Base-by-base conservation (phyloP, 2,329 filamentous ascomycete species). In the Thielaviopsis euricoi region DNA sequence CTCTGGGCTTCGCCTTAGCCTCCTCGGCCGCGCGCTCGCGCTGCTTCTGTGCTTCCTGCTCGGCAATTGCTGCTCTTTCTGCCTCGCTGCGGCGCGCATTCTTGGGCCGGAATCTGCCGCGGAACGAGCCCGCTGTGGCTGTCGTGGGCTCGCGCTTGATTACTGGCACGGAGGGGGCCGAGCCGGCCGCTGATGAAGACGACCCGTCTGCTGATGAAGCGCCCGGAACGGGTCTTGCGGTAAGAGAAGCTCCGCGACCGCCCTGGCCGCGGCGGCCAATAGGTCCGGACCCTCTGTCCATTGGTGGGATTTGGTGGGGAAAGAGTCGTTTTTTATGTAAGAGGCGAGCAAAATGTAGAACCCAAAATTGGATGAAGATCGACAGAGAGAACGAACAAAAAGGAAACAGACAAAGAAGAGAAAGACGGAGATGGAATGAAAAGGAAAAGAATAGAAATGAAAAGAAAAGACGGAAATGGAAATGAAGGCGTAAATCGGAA, bases 21-120 rank as follows among this genome's bases (percentile, higher is more conserved):
- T 73, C 71, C 23, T 71, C 71, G 4, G 71, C 71, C 4, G 68
- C 70, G 53, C 70, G 67, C 53, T 72, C 70, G 37, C 62, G 69
- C 1, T 71, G 70, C 61, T 74, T 74, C 59, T 72, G 68, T 57
- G 71, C 68, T 60, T 74, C 72, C 57, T 72, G 68, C 13, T 71
- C 68, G 52, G 75, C 75, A 10, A 78, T 66, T 55, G 63, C 71
- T 56, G 76, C 73, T 64, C 76, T 68, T 55, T 77, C 74, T 6
- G 72, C 71, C 58, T 76, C 75, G 66, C 77, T 74, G 71, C 76
- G 68, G 56, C 76, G 71, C 53, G 76, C 64, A 60, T 73, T 74
- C 62, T 72, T 76, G 29, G 76, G 76, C 55, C 71, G 71, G 56
- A 77, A 76, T 43, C 75, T 70, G 46, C 68, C 69, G 10, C 65